phyloP scores from a whole-genome alignment of 1,284 basidiomycete genomes.

The Thelephora terrestris region DNA sequence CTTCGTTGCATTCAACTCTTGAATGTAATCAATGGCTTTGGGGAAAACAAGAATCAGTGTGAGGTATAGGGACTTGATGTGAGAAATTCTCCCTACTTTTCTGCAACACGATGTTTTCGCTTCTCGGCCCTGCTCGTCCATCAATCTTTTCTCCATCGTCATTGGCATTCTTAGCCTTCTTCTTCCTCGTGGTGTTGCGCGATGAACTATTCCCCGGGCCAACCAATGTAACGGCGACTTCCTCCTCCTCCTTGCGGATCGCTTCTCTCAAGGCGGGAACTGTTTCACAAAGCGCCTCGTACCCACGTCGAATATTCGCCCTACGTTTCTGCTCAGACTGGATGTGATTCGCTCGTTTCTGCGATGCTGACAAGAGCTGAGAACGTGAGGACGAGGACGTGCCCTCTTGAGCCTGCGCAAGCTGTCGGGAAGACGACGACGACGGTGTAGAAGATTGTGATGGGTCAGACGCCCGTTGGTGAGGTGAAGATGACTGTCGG shows the following conservation, averaged over 20 bases:
- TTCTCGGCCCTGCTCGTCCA: constrained; percentile 73
- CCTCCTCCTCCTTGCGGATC: constrained; percentile 55
- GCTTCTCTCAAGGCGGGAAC: constrained; percentile 75
- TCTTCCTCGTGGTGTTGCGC: constrained; percentile 18
- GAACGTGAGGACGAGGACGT: constrained; percentile 15
- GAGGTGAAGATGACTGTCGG: not conserved
- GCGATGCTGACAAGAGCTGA: constrained; percentile 38
- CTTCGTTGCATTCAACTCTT: constrained; percentile 49
- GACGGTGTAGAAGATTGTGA: constrained; percentile 5
- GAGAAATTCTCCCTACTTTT: constrained; percentile 51
- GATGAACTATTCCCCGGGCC: not conserved
- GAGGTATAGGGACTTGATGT: constrained; percentile 4
- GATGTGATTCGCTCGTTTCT: constrained; percentile 92
- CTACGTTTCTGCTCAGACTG: constrained; percentile 84
- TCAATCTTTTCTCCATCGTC: constrained; percentile 48
- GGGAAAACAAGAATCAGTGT: constrained; percentile 3
- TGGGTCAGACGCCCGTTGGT: not conserved
- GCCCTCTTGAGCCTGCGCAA: not conserved
- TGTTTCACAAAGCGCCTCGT: constrained; percentile 74
- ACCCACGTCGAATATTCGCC: constrained; percentile 83
- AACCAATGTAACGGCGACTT: constrained; percentile 10
- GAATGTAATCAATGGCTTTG: constrained; percentile 77
- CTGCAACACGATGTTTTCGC: constrained; percentile 75
- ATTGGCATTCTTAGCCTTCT: constrained; percentile 15
- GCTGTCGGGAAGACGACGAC: not conserved